phyloP scores from a whole-genome alignment of 306 rosid species.

The peach (Prunus persica) region Prunus_persica_NCBIv2 NC_034009.1:15216001-15216500 shows the following conservation, averaged over 20 bases:
- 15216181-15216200: conserved; percentile 84
- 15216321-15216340: conserved; percentile 13
- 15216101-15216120: conserved; percentile 9
- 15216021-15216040: background rate
- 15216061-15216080: background rate
- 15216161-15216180: conserved; percentile 89
- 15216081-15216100: conserved; percentile 1
- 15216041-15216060: background rate
- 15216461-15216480: conserved; percentile 77
- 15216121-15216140: conserved; percentile 12
- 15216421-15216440: background rate
- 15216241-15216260: conserved; percentile 44
- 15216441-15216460: conserved; percentile 41
- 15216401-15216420: too few relatives aligned
- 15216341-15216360: background rate
- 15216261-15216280: conserved; percentile 42
- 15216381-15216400: too few relatives aligned
- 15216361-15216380: background rate
- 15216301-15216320: conserved; percentile 9
- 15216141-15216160: conserved; percentile 13
- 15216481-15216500: conserved; percentile 86
- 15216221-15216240: conserved; percentile 94
- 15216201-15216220: conserved; percentile 71
- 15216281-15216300: background rate
- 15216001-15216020: background rate